These are phyloP conservation scores for Mediolabrus comicus DNA, from an alignment of 108 stramenopile genomes.

Conservation along the genomic window DNA sequence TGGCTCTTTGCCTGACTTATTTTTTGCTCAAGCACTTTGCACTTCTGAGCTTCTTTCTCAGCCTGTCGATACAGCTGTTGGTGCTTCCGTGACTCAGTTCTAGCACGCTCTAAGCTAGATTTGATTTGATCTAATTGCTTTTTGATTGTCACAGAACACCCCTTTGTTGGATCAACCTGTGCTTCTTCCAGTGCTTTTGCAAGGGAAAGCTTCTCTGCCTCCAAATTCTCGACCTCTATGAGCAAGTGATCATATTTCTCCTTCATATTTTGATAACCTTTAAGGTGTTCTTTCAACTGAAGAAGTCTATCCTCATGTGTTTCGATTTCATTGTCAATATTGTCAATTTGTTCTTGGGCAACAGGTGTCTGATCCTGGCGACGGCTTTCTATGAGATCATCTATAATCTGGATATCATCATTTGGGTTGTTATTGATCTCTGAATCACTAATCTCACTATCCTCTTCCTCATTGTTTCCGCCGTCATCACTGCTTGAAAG, in stretches of 20 bases:
- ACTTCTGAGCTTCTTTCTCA: constrained; percentile 74
- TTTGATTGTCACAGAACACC: constrained; percentile 75
- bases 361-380: constrained; percentile 76
- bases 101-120: constrained; percentile 58
- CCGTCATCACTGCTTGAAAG: constrained; percentile 57
- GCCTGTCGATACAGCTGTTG: constrained; percentile 74
- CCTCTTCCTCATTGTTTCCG: constrained; percentile 57
- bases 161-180: constrained; percentile 64
- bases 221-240: constrained; percentile 72
- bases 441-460: background rate
- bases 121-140: constrained; percentile 76
- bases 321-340: constrained; percentile 73
- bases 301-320: constrained; percentile 68
- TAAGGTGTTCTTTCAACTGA: constrained; percentile 71
- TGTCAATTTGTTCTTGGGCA: constrained; percentile 57
- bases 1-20: constrained; percentile 68
- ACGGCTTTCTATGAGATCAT: constrained; percentile 78
- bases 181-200: constrained; percentile 69
- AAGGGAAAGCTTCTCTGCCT: constrained; percentile 69
- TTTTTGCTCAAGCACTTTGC: constrained; percentile 73
- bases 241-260: constrained; percentile 75
- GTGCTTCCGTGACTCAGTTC: constrained; percentile 68
- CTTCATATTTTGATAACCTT: constrained; percentile 81
- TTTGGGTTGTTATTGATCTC: constrained; percentile 67
- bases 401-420: constrained; percentile 83